Evolutionary conservation across 768 basidiomycete species (phyloP).

Genomic region (Cubamyces sp.): DNA sequence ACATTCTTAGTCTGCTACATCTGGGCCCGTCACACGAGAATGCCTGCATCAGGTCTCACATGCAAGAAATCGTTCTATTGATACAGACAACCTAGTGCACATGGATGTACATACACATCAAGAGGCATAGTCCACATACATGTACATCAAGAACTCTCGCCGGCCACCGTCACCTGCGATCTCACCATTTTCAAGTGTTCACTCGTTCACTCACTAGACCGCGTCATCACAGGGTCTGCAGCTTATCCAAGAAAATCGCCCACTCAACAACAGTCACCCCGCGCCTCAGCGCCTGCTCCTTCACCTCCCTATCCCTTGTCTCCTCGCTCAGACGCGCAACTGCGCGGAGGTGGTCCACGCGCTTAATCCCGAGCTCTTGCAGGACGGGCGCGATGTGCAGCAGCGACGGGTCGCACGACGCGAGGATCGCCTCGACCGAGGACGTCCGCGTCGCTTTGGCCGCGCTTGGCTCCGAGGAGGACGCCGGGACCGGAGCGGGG

Average conservation of each 20-base stretch:
- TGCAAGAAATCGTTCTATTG: background rate
- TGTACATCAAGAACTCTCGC: background rate
- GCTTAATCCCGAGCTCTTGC: slow-evolving; percentile 59
- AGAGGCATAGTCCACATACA: background rate
- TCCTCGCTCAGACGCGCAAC: slow-evolving; percentile 63
- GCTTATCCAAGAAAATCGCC: slow-evolving; percentile 74
- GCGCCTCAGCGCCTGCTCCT: slow-evolving; percentile 66
- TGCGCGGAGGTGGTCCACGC: slow-evolving; percentile 64
- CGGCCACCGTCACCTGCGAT: background rate
- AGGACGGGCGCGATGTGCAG: slow-evolving; percentile 64
- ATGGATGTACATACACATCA: background rate
- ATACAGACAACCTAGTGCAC: slow-evolving; percentile 6
- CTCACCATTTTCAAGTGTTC: too few species aligned
- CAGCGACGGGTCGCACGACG: slow-evolving; percentile 67
- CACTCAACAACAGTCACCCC: slow-evolving; percentile 78
- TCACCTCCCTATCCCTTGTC: slow-evolving; percentile 70
- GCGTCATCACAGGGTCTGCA: slow-evolving; percentile 43
- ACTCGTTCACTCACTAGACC: background rate
- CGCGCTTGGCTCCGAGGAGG: slow-evolving; percentile 21
- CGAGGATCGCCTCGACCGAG: slow-evolving; percentile 55
- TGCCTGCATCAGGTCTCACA: too few species aligned
- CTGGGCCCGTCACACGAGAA: too few species aligned
- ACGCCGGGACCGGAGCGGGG: background rate
- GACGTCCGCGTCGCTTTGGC: slow-evolving; percentile 43
- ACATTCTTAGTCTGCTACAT: too few species aligned